These are phyloP conservation scores for Malus sieversii DNA, from an alignment of 306 rosid species.

Conservation along the genomic window DNA sequence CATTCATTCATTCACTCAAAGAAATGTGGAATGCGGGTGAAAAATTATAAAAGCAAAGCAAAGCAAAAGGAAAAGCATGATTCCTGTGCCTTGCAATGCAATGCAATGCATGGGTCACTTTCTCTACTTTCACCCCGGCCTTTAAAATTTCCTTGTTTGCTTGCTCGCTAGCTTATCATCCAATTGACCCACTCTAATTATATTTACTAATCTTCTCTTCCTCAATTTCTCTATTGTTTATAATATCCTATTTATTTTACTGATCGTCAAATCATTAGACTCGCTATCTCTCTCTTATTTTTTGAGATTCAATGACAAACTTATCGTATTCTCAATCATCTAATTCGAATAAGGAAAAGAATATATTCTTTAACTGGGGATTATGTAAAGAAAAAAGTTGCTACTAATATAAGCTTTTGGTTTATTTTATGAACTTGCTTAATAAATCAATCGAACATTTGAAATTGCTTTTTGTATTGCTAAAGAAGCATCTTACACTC, in stretches of 20 bases:
- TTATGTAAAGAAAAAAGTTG: not conserved
- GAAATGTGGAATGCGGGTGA: not conserved
- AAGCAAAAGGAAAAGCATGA: conserved; percentile 36
- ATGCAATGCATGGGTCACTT: conserved; percentile 21
- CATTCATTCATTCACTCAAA: conserved; percentile 51
- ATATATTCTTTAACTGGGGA: not conserved
- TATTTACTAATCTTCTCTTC: conserved; percentile 4
- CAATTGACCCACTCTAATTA: not conserved
- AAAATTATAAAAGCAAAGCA: conserved; percentile 20
- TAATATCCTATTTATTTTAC: not conserved
- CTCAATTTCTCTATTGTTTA: not conserved
- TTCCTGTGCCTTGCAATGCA: conserved; percentile 31
- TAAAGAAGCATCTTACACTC: not conserved
- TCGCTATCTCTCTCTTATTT: not conserved
- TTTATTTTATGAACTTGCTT: not conserved
- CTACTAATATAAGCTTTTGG: not conserved
- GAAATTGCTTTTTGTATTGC: not conserved
- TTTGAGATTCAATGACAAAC: no score
- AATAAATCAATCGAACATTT: not conserved
- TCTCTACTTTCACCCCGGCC: not conserved
- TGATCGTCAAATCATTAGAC: no score
- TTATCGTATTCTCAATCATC: not conserved
- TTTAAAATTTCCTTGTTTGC: no score
- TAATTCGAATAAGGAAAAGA: not conserved
- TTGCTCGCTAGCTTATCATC: not conserved